Percentiles rank a stretch among this genome's conserved stretches.
These are phyloP conservation scores for Metarhizium sp. DNA, from an alignment of 2,329 filamentous ascomycete genomes.

Conservation along the genomic window DNA sequence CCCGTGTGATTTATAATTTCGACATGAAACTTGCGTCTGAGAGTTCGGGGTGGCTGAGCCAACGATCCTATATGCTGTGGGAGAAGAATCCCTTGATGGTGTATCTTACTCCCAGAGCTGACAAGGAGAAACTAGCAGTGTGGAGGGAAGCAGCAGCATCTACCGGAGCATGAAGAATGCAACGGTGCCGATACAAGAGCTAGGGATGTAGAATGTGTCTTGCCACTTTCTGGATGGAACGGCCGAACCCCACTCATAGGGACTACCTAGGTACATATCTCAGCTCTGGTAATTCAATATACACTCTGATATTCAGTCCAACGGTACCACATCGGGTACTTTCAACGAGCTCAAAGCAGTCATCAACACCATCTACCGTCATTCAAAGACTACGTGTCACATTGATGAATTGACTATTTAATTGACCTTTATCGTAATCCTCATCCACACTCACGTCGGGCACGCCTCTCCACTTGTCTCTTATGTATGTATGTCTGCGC, in stretches of 20 bases:
- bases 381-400: no score
- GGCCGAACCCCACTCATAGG: no score
- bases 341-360: not conserved
- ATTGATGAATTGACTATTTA: no score
- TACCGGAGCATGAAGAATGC: no score
- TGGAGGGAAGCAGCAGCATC: not conserved
- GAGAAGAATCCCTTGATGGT: conserved; percentile 3
- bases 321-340: not conserved
- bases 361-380: not conserved
- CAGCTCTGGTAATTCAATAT: not conserved
- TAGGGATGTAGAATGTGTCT: not conserved
- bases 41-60: conserved; percentile 4
- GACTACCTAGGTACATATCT: no score
- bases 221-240: not conserved
- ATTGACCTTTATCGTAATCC: no score
- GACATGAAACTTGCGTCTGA: conserved; percentile 17
- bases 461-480: no score
- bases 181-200: no score
- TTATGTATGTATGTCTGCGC: no score
- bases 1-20: conserved; percentile 16
- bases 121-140: not conserved
- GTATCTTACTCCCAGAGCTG: not conserved
- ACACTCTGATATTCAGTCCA: not conserved
- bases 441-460: no score
- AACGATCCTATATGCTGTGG: conserved; percentile 4